Evolutionary conservation across 495 filamentous ascomycete species (phyloP), one percentile per base, ranked within the genome.

Genomic region (Daldinia caldariorum): DNA sequence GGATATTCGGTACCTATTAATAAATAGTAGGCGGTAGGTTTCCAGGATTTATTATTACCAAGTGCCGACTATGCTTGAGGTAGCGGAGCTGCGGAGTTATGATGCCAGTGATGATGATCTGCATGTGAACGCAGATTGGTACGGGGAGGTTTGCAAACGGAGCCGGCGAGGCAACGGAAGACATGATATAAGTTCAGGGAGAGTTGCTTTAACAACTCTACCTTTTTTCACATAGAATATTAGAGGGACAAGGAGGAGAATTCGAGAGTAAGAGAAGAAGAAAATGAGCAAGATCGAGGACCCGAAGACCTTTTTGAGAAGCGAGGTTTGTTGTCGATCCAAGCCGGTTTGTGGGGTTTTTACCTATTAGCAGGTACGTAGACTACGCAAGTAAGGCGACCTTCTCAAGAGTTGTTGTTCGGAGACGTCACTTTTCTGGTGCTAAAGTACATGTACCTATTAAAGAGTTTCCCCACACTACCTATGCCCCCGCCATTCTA

Each of bases 261-360:
- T 3, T 9, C 1, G 43, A 47, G 9, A 20, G 20, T 47, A 47
- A 47, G 31, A 56, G 43, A 38, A 56, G 43, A 31, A 34, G 57
- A 63, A 58, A 50, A 50, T 59, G 47, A 26, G 13, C 29, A 35
- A 38, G 69, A 67, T 63, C 49, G 69, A 71, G 32, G 50, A 55
- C 29, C 26, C 47, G 49, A 26, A 12, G 22, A 32, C 60, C 29
- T 72, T 72, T 72, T 65, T 68, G 64, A 61, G 43, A 72, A 72
- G 57, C 60, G 63, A 64, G 54, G 64, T 72, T 72, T 72, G 59
- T 65, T 72, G 69, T 72, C 64, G 69, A 72, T 68, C 69, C 26
- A 26, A 65, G 39, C 49, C 49, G 20, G 61, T 58, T 63, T 53
- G 64, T 68, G 69, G 69, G 69, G 69, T 67, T 72, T 72, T 14